Evolutionary conservation across 1,284 basidiomycete genomes (phyloP).

Genomic region (Malassezia caprae): DNA sequence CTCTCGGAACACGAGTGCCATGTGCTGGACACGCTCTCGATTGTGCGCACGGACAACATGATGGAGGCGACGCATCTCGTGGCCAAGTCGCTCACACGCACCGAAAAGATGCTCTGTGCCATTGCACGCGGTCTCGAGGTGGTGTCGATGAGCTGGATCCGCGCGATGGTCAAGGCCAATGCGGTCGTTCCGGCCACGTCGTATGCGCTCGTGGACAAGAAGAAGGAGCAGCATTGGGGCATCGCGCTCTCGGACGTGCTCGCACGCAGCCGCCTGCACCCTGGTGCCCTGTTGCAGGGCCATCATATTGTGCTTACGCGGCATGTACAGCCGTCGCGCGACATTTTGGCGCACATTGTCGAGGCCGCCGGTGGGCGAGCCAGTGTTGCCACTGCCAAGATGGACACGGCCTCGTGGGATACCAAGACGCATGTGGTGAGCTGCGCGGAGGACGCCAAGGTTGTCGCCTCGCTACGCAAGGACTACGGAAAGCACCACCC

Average conservation of each 20-base stretch:
- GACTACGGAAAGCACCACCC: not conserved
- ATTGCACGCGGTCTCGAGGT: conserved; percentile 20
- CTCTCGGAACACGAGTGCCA: conserved; percentile 4
- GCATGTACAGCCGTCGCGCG: conserved; percentile 9
- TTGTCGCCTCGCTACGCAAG: conserved; percentile 3
- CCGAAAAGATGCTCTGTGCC: conserved; percentile 24
- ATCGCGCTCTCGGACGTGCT: conserved; percentile 11
- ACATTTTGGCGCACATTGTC: conserved; percentile 15
- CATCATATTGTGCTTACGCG: conserved; percentile 15
- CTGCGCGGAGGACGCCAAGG: conserved; percentile 7
- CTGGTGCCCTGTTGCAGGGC: conserved; percentile 14
- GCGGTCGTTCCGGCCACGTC: conserved; percentile 6
- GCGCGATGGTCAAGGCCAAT: conserved; percentile 8
- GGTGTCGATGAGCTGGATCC: conserved; percentile 17
- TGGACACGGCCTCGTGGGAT: not conserved
- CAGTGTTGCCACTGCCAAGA: not conserved
- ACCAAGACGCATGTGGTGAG: conserved; percentile 14
- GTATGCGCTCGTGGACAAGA: conserved; percentile 14
- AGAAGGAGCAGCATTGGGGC: conserved; percentile 15
- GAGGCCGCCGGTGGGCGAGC: conserved; percentile 15
- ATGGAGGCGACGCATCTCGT: conserved; percentile 17
- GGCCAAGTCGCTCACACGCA: conserved; percentile 17
- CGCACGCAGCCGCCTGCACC: conserved; percentile 1
- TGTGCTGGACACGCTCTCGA: conserved; percentile 8
- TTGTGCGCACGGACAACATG: conserved; percentile 14